These are phyloP conservation scores for Tetrapisispora namnaoensis DNA, from an alignment of 805 yeast species.

Conservation along the genomic window DNA sequence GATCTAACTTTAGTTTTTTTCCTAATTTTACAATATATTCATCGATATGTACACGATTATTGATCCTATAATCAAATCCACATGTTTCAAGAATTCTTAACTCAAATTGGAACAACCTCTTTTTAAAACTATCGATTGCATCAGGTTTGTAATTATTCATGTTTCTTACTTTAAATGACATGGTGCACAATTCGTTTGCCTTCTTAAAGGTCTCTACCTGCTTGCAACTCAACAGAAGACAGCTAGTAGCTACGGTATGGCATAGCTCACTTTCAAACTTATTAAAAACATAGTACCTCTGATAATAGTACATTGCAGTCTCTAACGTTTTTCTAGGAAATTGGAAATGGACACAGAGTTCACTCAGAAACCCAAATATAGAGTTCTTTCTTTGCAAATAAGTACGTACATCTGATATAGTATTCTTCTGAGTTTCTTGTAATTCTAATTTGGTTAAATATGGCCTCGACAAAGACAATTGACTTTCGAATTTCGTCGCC, in stretches of 20 bases:
- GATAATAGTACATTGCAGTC: constrained; percentile 63
- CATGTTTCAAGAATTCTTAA: constrained; percentile 65
- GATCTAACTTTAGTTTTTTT: constrained; percentile 38
- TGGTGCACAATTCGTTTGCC: constrained; percentile 45
- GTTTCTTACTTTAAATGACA: constrained; percentile 30
- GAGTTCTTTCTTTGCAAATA: constrained; percentile 45
- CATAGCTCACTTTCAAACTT: constrained; percentile 45
- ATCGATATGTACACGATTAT: constrained; percentile 43
- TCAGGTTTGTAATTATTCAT: constrained; percentile 18
- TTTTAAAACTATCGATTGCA: constrained; percentile 44
- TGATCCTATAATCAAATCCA: constrained; percentile 69
- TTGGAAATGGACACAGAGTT: constrained; percentile 43
- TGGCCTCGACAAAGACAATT: constrained; percentile 43
- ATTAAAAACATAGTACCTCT: constrained; percentile 59
- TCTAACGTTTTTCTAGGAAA: constrained; percentile 64
- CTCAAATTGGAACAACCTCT: constrained; percentile 50
- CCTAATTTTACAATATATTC: constrained; percentile 53
- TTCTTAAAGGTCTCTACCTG: constrained; percentile 80
- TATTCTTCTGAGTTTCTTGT: constrained; percentile 38
- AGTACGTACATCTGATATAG: constrained; percentile 42
- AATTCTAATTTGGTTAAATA: constrained; percentile 48
- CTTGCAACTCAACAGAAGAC: constrained; percentile 63
- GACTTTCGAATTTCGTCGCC: constrained; percentile 18
- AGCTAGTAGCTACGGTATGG: constrained; percentile 56
- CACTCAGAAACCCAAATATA: constrained; percentile 45